Percentiles rank a stretch among this genome's conserved stretches.
Conservation (phyloP, 1,284 basidiomycete genomes). For the Pseudozyma sp. region DNA sequence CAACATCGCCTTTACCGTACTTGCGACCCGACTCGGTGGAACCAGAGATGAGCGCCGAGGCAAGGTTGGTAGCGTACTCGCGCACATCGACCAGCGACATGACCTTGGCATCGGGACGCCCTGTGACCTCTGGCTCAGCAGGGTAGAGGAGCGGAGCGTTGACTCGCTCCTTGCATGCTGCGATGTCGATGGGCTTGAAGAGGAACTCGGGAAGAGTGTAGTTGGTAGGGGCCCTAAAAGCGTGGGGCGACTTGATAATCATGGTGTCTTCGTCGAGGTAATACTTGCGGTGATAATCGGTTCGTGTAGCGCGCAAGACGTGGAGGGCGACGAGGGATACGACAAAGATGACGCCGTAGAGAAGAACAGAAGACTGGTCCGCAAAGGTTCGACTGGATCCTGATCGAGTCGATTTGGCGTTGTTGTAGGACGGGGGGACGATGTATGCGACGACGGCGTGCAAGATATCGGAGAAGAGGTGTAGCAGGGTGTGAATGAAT, state of each 20-base stretch:
- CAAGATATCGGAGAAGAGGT: slow-evolving; percentile 26
- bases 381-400: slow-evolving; percentile 2
- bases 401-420: slow-evolving; percentile 5
- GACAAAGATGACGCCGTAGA: slow-evolving; percentile 27
- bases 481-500: slow-evolving; percentile 17
- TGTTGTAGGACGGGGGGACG: background rate
- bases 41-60: slow-evolving; percentile 48
- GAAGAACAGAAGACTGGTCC: slow-evolving; percentile 9
- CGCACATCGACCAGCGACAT: slow-evolving; percentile 51
- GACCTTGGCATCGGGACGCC: slow-evolving; percentile 44
- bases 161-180: slow-evolving; percentile 34
- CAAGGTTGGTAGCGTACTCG: slow-evolving; percentile 54
- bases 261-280: slow-evolving; percentile 37
- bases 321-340: slow-evolving; percentile 20
- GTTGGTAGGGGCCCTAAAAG: slow-evolving; percentile 42
- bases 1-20: slow-evolving; percentile 58
- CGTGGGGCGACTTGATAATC: slow-evolving; percentile 53
- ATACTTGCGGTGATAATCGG: slow-evolving; percentile 34
- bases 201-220: slow-evolving; percentile 57
- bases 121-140: slow-evolving; percentile 29
- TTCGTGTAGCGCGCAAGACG: slow-evolving; percentile 14
- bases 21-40: slow-evolving; percentile 40
- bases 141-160: slow-evolving; percentile 51
- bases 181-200: slow-evolving; percentile 45
- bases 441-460: slow-evolving; percentile 16